These are phyloP conservation scores for Coemansia sp. DNA, from an alignment of 192 early-diverging fungal species.

Conservation along the genomic window DNA sequence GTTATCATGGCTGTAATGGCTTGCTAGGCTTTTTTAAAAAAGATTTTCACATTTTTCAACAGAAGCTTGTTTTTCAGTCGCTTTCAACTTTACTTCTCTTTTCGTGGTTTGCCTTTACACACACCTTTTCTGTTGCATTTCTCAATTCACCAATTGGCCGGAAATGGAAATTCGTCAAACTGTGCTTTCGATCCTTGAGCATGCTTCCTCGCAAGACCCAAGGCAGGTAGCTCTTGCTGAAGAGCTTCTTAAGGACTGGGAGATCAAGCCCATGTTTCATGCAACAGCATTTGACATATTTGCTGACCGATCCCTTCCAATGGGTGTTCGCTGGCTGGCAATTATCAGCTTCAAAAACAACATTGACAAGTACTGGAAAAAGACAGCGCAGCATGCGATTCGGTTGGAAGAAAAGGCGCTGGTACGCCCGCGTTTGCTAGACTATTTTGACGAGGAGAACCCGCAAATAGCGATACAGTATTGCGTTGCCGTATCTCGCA, in stretches of 20 bases:
- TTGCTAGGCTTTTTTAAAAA: background rate
- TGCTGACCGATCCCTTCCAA: slow-evolving; percentile 62
- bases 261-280: slow-evolving; percentile 69
- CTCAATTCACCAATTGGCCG: background rate
- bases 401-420: slow-evolving; percentile 65
- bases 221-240: slow-evolving; percentile 62
- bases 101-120: background rate
- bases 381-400: slow-evolving; percentile 55
- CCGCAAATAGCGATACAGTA: slow-evolving; percentile 72
- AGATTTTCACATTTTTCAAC: background rate
- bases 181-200: slow-evolving; percentile 52
- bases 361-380: slow-evolving; percentile 88
- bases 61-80: too few relatives aligned
- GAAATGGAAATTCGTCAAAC: slow-evolving; percentile 18
- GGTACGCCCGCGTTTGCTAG: slow-evolving; percentile 63
- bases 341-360: slow-evolving; percentile 87
- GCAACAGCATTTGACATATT: slow-evolving; percentile 72
- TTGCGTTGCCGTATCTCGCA: slow-evolving; percentile 73
- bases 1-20: background rate
- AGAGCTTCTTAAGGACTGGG: slow-evolving; percentile 67
- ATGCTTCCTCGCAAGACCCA: slow-evolving; percentile 69
- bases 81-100: background rate
- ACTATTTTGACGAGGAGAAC: slow-evolving; percentile 66
- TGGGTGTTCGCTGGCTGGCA: slow-evolving; percentile 68
- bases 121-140: background rate